Conservation (phyloP, 805 yeast species). For the Cephaloascus fragrans region DNA sequence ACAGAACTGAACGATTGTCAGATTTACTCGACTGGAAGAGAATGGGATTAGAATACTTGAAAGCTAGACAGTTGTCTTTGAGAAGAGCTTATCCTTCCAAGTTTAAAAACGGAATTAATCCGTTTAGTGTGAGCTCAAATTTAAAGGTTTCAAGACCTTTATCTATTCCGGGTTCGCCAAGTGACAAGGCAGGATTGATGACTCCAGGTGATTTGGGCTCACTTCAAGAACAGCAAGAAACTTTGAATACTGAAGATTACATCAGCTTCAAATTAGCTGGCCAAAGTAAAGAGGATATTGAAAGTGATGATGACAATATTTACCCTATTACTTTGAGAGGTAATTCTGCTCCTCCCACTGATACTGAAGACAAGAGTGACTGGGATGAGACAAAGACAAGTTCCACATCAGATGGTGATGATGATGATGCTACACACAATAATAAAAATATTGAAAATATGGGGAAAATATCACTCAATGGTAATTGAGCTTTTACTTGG, state of each 20-base stretch:
- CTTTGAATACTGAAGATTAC: conserved; percentile 67
- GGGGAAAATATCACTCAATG: too few species aligned
- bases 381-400: background rate
- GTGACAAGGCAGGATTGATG: conserved; percentile 67
- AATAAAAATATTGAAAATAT: too few species aligned
- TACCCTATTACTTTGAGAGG: conserved; percentile 44
- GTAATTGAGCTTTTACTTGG: too few species aligned
- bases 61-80: conserved; percentile 86
- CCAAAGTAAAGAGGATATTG: conserved; percentile 31
- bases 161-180: conserved; percentile 96
- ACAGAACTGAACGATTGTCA: conserved; percentile 88
- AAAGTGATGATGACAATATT: conserved; percentile 11
- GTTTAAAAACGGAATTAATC: conserved; percentile 45
- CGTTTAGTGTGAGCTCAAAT: conserved; percentile 32
- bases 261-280: conserved; percentile 43
- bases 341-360: conserved; percentile 33
- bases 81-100: conserved; percentile 90
- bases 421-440: too few species aligned
- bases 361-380: conserved; percentile 8
- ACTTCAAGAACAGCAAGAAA: conserved; percentile 77
- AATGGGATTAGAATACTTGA: conserved; percentile 94
- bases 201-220: conserved; percentile 99
- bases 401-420: background rate
- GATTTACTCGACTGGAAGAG: conserved; percentile 96
- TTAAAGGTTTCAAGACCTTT: conserved; percentile 82